phyloP scores from a whole-genome alignment of 202 grass and related monocot species.

The Elaeis oleifera region DNA sequence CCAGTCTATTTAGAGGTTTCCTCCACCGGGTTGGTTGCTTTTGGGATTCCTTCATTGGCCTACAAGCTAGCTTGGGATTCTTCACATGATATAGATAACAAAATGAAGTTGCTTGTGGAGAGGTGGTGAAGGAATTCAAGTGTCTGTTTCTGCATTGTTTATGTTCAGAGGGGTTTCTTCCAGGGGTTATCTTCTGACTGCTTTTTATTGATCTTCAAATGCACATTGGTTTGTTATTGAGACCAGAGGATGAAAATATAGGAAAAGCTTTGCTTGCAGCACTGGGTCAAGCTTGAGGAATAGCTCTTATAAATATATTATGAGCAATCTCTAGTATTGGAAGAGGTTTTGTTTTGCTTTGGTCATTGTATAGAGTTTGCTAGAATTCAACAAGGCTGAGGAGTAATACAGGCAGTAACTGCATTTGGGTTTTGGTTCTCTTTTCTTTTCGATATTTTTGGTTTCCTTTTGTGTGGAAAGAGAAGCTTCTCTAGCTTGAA shows the following conservation, averaged over 20 bases:
- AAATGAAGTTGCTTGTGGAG: conserved; percentile 19
- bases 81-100: conserved; percentile 12
- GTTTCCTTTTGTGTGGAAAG: conserved; percentile 8
- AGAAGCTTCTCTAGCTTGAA: conserved; percentile 8
- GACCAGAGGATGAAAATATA: too few species aligned
- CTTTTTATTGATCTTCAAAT: too few species aligned
- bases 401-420: too few species aligned
- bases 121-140: conserved; percentile 16
- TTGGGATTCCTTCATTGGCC: conserved; percentile 56
- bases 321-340: neutral
- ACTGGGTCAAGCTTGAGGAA: neutral
- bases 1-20: conserved; percentile 13
- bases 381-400: too few species aligned
- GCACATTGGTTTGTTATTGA: too few species aligned
- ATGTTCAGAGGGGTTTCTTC: conserved; percentile 14
- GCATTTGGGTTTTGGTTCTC: too few species aligned
- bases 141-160: conserved; percentile 7
- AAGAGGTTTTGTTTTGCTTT: conserved; percentile 1
- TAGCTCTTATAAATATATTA: conserved; percentile 1
- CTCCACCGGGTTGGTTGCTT: conserved; percentile 8
- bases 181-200: conserved; percentile 10
- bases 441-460: too few species aligned
- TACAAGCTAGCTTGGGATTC: conserved; percentile 28
- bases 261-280: conserved; percentile 9
- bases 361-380: too few species aligned